Evolutionary conservation across 202 grass and related monocot species (phyloP).

Genomic region (Schoenoplectus tabernaemontani): DNA sequence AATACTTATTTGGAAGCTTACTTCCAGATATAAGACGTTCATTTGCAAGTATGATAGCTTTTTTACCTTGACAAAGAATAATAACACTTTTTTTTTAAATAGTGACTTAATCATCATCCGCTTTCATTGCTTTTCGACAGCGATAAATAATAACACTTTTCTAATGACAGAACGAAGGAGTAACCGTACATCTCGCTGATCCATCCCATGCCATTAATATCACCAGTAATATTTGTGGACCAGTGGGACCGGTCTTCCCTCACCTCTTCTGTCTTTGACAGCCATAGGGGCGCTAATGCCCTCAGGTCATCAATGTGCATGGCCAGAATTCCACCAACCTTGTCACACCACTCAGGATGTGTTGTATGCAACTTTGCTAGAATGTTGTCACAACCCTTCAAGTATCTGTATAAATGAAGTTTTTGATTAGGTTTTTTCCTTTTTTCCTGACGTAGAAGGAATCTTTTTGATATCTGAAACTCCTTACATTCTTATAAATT

Average conservation of each 20-base stretch:
- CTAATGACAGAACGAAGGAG: conserved; percentile 81
- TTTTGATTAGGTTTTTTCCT: background rate
- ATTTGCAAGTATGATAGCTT: background rate
- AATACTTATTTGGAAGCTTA: background rate
- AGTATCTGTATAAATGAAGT: conserved; percentile 43
- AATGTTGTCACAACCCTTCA: conserved; percentile 96
- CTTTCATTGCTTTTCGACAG: no score
- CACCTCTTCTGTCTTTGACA: conserved; percentile 97
- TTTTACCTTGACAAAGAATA: background rate
- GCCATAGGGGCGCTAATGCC: conserved; percentile 75
- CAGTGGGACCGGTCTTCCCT: conserved; percentile 80
- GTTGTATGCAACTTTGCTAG: conserved; percentile 80
- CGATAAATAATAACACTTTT: no score
- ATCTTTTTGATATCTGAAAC: background rate
- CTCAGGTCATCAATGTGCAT: conserved; percentile 95
- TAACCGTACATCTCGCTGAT: conserved; percentile 99
- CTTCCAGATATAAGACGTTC: background rate
- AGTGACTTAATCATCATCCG: background rate
- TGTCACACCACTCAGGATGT: conserved; percentile 94
- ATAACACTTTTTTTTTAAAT: background rate
- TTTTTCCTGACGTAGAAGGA: background rate
- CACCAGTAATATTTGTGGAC: conserved; percentile 95
- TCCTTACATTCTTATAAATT: background rate
- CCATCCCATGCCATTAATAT: conserved; percentile 95
- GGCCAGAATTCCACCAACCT: conserved; percentile 81